Conservation (phyloP, 345 rosid species). For the Combretum micranthum region DNA sequence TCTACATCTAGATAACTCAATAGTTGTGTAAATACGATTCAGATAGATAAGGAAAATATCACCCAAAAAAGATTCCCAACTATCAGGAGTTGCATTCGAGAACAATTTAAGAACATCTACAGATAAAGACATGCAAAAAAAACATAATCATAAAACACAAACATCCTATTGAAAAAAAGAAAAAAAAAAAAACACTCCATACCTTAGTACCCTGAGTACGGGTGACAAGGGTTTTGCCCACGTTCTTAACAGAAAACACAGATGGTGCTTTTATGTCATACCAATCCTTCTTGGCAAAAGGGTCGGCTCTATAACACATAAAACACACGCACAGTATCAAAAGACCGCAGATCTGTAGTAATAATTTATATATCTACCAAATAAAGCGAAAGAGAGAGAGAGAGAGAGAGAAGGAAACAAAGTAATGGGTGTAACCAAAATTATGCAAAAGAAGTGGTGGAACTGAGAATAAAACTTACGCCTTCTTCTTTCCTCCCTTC, state of each 20-base stretch:
- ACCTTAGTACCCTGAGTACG: constrained; percentile 64
- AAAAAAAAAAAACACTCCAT: too few species aligned
- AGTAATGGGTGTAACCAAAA: not conserved
- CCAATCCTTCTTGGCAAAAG: constrained; percentile 53
- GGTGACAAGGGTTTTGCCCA: constrained; percentile 46
- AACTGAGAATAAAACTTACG: constrained; percentile 21
- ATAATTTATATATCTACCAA: too few species aligned
- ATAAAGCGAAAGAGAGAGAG: not conserved
- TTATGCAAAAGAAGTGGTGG: not conserved
- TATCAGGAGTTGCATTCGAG: too few species aligned
- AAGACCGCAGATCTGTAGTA: too few species aligned
- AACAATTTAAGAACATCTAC: not conserved
- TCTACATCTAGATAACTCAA: too few species aligned
- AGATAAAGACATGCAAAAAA: not conserved
- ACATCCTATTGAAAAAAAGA: too few species aligned
- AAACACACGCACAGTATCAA: not conserved
- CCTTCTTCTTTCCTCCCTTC: constrained; percentile 56
- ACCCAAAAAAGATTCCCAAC: too few species aligned
- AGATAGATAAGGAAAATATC: too few species aligned
- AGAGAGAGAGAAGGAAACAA: not conserved
- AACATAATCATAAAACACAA: not conserved
- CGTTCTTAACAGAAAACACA: constrained; percentile 32
- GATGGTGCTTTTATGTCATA: constrained; percentile 52
- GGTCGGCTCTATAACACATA: constrained; percentile 25
- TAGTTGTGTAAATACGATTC: too few species aligned